These are phyloP conservation scores for Thielaviopsis populi DNA, from an alignment of 2,329 filamentous ascomycete genomes.

Conservation along the genomic window DNA sequence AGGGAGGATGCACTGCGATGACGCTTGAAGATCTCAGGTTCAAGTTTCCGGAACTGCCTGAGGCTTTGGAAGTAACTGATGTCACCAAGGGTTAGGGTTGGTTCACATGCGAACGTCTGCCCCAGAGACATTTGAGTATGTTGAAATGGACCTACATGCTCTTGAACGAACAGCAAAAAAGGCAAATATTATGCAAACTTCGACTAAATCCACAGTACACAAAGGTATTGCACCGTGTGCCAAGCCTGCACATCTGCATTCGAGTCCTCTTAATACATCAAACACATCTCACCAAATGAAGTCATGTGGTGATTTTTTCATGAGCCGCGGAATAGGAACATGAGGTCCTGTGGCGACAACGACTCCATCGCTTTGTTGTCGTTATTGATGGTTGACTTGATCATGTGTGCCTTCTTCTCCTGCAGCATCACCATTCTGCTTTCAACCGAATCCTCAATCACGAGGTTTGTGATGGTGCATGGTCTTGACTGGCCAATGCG, in stretches of 20 bases:
- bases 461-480: conserved; percentile 84
- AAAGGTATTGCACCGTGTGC: no score
- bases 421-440: conserved; percentile 89
- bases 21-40: conserved; percentile 61
- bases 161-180: background rate
- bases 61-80: conserved; percentile 21
- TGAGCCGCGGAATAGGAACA: conserved; percentile 79
- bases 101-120: no score
- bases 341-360: conserved; percentile 78
- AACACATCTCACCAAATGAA: background rate
- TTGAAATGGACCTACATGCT: background rate
- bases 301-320: conserved; percentile 19
- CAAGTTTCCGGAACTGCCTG: conserved; percentile 25
- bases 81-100: background rate
- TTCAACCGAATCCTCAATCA: conserved; percentile 94
- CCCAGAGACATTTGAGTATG: background rate
- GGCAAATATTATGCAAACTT: background rate
- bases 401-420: conserved; percentile 98
- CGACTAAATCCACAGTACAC: no score
- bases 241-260: background rate
- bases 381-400: conserved; percentile 89
- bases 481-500: conserved; percentile 90
- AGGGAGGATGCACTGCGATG: conserved; percentile 47
- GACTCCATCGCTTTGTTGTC: conserved; percentile 87
- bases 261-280: background rate